Percentiles rank a stretch among this genome's conserved stretches.
Evolutionary conservation across 805 yeast species (phyloP).

Genomic region (Kazachstania bromeliacearum): DNA sequence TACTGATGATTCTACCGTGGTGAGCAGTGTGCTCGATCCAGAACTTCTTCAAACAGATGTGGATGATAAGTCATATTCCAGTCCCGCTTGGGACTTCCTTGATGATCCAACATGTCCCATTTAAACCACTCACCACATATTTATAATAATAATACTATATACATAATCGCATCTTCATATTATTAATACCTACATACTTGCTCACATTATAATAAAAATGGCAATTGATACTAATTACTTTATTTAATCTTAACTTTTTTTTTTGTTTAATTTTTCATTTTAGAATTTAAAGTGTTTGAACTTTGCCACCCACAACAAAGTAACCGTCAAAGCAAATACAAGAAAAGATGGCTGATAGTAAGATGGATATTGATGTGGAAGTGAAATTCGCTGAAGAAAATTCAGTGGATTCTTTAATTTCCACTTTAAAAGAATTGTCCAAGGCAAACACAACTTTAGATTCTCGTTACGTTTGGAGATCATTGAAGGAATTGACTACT

Average conservation of each 20-base stretch:
- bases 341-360: neutral
- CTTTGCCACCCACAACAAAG: conserved; percentile 1
- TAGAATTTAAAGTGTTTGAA: neutral
- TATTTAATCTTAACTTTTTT: neutral
- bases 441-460: conserved; percentile 69
- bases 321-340: too few species aligned
- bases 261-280: neutral
- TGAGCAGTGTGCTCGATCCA: too few species aligned
- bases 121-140: too few species aligned
- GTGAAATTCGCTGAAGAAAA: conserved; percentile 25
- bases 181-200: too few species aligned
- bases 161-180: too few species aligned
- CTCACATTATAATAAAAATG: too few species aligned
- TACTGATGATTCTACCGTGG: too few species aligned
- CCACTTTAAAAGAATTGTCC: conserved; percentile 28
- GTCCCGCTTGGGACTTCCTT: conserved; percentile 3
- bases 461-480: conserved; percentile 78
- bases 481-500: conserved; percentile 70
- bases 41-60: too few species aligned
- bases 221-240: neutral
- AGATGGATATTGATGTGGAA: conserved; percentile 1
- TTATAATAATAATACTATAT: too few species aligned
- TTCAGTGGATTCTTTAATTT: conserved; percentile 26
- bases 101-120: conserved; percentile 2
- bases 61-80: too few species aligned